These are phyloP conservation scores for Lentinula aciculospora DNA, from an alignment of 768 basidiomycete species.

Conservation along the genomic window DNA sequence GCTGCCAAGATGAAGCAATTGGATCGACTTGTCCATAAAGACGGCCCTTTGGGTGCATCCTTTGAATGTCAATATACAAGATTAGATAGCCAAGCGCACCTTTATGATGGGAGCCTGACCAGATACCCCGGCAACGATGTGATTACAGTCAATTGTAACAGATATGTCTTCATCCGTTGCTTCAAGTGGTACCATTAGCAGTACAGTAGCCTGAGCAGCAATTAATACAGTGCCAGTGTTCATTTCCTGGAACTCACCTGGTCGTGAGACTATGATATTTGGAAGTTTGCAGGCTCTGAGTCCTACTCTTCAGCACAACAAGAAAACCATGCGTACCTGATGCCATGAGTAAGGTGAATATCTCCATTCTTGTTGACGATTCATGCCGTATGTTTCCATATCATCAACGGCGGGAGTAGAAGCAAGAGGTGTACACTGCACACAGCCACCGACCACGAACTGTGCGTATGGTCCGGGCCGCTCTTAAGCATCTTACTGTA, in stretches of 20 bases:
- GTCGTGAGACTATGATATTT: conserved; percentile 68
- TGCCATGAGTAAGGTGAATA: conserved; percentile 68
- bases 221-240: conserved; percentile 14
- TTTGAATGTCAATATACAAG: not conserved
- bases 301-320: conserved; percentile 2
- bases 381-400: not conserved
- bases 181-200: conserved; percentile 68
- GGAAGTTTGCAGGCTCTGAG: conserved; percentile 4
- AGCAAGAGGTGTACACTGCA: too few species aligned
- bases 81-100: conserved; percentile 31
- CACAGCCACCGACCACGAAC: too few species aligned
- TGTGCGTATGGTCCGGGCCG: not conserved
- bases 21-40: conserved; percentile 68
- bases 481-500: too few species aligned
- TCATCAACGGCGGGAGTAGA: not conserved
- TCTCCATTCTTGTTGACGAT: conserved; percentile 2
- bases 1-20: conserved; percentile 68
- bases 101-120: conserved; percentile 70
- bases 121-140: conserved; percentile 68
- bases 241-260: conserved; percentile 44
- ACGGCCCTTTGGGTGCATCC: conserved; percentile 45
- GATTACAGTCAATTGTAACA: conserved; percentile 65
- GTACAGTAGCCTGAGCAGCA: conserved; percentile 60
- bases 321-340: conserved; percentile 44
- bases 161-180: conserved; percentile 67